Conservation (phyloP, 2,329 filamentous ascomycete species). For the Phyllosticta citrichinensis region DNA sequence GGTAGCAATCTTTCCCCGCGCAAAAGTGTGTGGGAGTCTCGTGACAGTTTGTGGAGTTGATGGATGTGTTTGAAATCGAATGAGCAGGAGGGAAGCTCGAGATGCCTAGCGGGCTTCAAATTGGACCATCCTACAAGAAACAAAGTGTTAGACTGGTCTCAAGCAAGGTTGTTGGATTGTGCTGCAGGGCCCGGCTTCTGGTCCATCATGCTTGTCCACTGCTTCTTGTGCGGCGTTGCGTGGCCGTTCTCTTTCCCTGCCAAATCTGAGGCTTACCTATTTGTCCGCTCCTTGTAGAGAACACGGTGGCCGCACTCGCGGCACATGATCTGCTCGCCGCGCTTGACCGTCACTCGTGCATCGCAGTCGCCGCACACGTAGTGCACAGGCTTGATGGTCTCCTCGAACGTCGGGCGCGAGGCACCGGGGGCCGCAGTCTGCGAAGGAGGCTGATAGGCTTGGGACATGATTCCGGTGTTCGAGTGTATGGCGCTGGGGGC, state of each 20-base stretch:
- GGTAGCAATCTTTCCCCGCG: no score
- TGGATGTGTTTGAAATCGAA: neutral
- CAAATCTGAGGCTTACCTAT: slow-evolving; percentile 53
- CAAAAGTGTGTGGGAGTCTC: neutral
- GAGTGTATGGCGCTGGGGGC: neutral
- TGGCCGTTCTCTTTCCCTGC: neutral
- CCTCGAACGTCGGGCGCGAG: slow-evolving; percentile 43
- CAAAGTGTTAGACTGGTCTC: neutral
- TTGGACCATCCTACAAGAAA: slow-evolving; percentile 53
- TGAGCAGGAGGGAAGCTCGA: neutral
- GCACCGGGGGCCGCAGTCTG: slow-evolving; percentile 12
- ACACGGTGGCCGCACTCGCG: slow-evolving; percentile 91
- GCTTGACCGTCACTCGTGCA: slow-evolving; percentile 62
- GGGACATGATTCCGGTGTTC: slow-evolving; percentile 4
- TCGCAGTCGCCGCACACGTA: slow-evolving; percentile 75
- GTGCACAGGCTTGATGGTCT: slow-evolving; percentile 35
- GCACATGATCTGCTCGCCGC: slow-evolving; percentile 74
- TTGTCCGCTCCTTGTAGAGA: slow-evolving; percentile 94
- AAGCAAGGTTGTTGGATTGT: neutral
- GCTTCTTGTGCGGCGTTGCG: neutral
- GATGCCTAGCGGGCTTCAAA: slow-evolving; percentile 72
- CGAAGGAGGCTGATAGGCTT: slow-evolving; percentile 12
- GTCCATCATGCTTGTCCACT: neutral
- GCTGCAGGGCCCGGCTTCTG: neutral
- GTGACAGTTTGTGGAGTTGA: neutral